phyloP scores from a whole-genome alignment of 2,329 filamentous ascomycete species.

The Aureobasidium sp. region DNA sequence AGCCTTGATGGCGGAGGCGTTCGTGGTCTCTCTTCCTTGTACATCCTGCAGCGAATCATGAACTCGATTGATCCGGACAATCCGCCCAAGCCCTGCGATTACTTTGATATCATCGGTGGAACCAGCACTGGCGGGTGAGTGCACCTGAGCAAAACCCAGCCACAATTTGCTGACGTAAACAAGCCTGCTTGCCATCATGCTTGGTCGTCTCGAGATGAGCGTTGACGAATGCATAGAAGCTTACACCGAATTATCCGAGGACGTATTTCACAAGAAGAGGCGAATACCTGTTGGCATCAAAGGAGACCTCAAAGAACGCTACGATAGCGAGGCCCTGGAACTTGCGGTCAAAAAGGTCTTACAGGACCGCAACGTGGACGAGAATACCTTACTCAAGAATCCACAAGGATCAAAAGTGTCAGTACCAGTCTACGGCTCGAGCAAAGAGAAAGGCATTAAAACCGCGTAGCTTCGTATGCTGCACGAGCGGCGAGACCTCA shows the following conservation, averaged over 20 bases:
- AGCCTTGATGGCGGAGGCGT: constrained; percentile 36
- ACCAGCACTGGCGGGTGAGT: constrained; percentile 33
- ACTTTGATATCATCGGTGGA: constrained; percentile 37
- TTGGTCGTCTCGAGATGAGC: constrained; percentile 20
- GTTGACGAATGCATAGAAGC: constrained; percentile 19
- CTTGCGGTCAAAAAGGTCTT: constrained; percentile 19
- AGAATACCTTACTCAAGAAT: neutral
- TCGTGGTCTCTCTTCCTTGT: constrained; percentile 33
- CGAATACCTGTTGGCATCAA: neutral
- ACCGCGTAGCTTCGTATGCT: constrained; percentile 18
- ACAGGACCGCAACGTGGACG: neutral
- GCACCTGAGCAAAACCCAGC: neutral
- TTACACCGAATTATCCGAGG: constrained; percentile 14
- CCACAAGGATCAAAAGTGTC: neutral
- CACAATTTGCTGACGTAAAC: neutral
- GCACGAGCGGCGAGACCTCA: neutral
- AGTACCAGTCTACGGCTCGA: too few species aligned
- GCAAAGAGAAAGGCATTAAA: too few species aligned
- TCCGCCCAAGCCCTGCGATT: constrained; percentile 31
- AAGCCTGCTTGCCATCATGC: constrained; percentile 22
- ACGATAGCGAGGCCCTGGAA: constrained; percentile 10
- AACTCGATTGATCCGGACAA: constrained; percentile 25
- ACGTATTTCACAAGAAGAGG: constrained; percentile 15
- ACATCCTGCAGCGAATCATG: constrained; percentile 33
- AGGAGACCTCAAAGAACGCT: constrained; percentile 16